Evolutionary conservation across 2,329 filamentous ascomycete species (phyloP).

Genomic region (Elsinoe australis): DNA sequence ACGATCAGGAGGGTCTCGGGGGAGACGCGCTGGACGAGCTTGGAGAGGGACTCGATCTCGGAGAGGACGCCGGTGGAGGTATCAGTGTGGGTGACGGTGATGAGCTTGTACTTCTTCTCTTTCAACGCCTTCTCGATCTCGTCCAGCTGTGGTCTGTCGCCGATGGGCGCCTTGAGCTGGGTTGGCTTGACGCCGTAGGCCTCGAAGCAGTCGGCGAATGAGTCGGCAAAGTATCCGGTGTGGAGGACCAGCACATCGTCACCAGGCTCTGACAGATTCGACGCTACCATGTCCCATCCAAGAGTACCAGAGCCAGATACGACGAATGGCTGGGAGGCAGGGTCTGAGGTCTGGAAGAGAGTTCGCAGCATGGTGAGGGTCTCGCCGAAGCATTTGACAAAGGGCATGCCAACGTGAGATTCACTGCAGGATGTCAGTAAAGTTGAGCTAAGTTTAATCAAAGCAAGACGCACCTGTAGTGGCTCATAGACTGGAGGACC

Average conservation of each 20-base stretch:
- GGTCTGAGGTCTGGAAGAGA: constrained; percentile 83
- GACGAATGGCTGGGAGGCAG: constrained; percentile 80
- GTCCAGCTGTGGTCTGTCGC: constrained; percentile 73
- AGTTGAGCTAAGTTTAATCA: neutral
- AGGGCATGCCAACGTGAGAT: constrained; percentile 83
- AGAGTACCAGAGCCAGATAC: constrained; percentile 91
- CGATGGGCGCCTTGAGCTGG: constrained; percentile 82
- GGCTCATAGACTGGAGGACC: constrained; percentile 88
- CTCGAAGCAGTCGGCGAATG: constrained; percentile 83
- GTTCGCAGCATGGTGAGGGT: constrained; percentile 79
- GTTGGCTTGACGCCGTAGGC: constrained; percentile 87
- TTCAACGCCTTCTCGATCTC: constrained; percentile 84
- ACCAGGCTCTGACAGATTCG: constrained; percentile 81
- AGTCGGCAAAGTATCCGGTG: constrained; percentile 95
- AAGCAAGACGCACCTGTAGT: constrained; percentile 62
- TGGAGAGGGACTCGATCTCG: constrained; percentile 75
- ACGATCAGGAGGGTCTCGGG: constrained; percentile 88
- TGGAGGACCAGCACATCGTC: constrained; percentile 90
- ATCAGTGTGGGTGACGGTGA: constrained; percentile 95
- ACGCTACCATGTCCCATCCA: constrained; percentile 93
- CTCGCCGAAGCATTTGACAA: constrained; percentile 87
- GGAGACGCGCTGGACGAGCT: constrained; percentile 76
- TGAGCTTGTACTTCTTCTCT: constrained; percentile 85
- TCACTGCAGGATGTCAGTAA: constrained; percentile 53
- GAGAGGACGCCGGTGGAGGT: constrained; percentile 94